Evolutionary conservation across 164 flowering plant genomes (phyloP), one percentile per base, ranked within the genome.

Genomic region (Stephania yunnanensis): DNA sequence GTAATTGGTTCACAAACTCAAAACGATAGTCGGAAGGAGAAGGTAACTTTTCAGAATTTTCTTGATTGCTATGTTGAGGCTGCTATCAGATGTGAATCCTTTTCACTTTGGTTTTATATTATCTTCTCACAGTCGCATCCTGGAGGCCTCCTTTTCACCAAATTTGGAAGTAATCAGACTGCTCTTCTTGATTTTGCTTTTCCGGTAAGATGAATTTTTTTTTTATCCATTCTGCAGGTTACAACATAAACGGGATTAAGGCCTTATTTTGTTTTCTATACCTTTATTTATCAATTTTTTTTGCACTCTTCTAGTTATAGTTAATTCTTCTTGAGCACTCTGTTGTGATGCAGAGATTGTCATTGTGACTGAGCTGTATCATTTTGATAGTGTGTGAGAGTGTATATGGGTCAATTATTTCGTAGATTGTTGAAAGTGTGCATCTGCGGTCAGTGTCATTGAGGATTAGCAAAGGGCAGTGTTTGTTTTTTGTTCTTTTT

Each of bases 111-210:
- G 22, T 67, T 20, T 22, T n/a, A 4, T 46, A n/a, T 30, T 30
- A 17, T 45, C 70, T 68, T 17, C 77, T 52, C 75, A 85, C 90
- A 94, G 98, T 86, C 93, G 71, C 97, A 94, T 82, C 98, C 96
- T 73, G 94, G 98, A 30, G 96, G 97, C 75, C 86, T 92, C 72
- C 91, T 92, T 66, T 91, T 94, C 86, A 94, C 98, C 48, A 94
- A 94, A 80, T 91, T 94, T 81, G 95, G 98, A 66, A 86, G 93
- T 87, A 92, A 87, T 69, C 98, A 90, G 70, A 94, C 95, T 15
- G 97, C 98, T 68, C 89, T 92, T 71, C 94, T 94, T 83, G 98
- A 94, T 81, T 87, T 94, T 83, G 95, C 97, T 76, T 92, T 94
- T 75, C 97, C 96, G 89, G 98, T 94, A 91, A 66, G 61, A 71